Conservation (phyloP, 148 eudicot species). For the Polygonum maritimum region DNA sequence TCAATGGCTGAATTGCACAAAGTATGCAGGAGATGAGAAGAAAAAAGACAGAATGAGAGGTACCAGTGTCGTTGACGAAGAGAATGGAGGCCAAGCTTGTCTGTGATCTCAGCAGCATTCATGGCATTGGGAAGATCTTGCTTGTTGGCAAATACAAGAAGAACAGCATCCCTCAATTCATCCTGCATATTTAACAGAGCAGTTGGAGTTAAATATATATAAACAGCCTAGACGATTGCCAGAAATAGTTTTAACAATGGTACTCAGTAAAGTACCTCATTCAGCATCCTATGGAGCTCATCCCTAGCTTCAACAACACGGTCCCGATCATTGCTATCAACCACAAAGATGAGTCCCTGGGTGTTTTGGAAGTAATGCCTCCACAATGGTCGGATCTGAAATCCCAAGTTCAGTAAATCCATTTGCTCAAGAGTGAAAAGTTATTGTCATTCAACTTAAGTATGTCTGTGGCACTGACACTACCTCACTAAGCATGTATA, state of each 20-base stretch:
- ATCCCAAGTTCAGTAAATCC: neutral
- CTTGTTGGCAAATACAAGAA: conserved; percentile 79
- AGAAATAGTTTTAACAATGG: neutral
- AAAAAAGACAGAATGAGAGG: neutral
- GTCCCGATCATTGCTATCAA: conserved; percentile 68
- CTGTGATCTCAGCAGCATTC: conserved; percentile 80
- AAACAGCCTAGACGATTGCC: neutral
- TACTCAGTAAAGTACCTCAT: conserved; percentile 31
- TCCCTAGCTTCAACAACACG: conserved; percentile 74
- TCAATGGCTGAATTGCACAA: neutral
- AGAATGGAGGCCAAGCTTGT: conserved; percentile 77
- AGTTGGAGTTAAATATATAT: neutral
- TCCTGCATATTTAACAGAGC: conserved; percentile 28
- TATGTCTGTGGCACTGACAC: neutral
- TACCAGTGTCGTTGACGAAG: conserved; percentile 77
- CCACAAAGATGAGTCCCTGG: conserved; percentile 70
- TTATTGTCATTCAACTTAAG: neutral
- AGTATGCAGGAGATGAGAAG: neutral
- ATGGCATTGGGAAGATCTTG: conserved; percentile 86
- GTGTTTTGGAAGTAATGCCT: conserved; percentile 72
- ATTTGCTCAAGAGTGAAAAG: neutral
- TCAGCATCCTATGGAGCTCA: conserved; percentile 72
- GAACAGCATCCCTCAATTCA: conserved; percentile 69
- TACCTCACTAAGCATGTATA: neutral
- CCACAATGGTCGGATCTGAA: conserved; percentile 66